Evolutionary conservation across 495 filamentous ascomycete species (phyloP).

Genomic region (Chaetomium tenue): DNA sequence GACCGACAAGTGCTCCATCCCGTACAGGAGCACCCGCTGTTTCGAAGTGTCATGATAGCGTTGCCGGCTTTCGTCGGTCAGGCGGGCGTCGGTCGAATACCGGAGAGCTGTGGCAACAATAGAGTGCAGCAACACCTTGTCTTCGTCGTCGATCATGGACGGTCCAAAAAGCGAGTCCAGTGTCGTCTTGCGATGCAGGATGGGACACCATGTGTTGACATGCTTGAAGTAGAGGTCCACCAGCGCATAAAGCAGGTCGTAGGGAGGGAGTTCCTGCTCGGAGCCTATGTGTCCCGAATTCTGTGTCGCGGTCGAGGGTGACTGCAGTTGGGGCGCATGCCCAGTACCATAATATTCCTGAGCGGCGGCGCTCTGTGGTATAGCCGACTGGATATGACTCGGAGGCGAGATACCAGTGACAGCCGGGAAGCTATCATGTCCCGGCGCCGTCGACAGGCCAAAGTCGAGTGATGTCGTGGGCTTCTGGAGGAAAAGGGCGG

Average conservation of each 20-base stretch:
- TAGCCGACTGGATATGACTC: conserved; percentile 33
- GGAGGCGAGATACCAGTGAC: conserved; percentile 41
- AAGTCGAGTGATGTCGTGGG: conserved; percentile 49
- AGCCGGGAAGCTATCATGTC: conserved; percentile 37
- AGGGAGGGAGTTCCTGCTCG: conserved; percentile 78
- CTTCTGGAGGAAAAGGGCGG: conserved; percentile 62
- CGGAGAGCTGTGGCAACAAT: conserved; percentile 82
- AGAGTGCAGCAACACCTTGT: conserved; percentile 78
- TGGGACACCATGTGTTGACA: conserved; percentile 88
- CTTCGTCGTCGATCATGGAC: conserved; percentile 70
- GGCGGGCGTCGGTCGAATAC: conserved; percentile 70
- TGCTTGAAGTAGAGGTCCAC: conserved; percentile 89
- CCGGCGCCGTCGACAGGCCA: conserved; percentile 28
- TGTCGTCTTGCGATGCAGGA: conserved; percentile 75
- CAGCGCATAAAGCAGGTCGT: conserved; percentile 76
- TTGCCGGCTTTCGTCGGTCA: conserved; percentile 67
- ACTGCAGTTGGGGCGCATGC: conserved; percentile 38
- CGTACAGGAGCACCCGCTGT: conserved; percentile 78
- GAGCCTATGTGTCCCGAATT: conserved; percentile 44
- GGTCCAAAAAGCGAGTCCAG: conserved; percentile 79
- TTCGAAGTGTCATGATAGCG: conserved; percentile 79
- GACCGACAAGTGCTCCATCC: conserved; percentile 82
- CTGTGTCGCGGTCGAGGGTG: conserved; percentile 45
- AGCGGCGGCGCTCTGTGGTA: conserved; percentile 34
- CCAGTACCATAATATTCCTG: conserved; percentile 49